Evolutionary conservation across 345 rosid species (phyloP).

Genomic region (Populus deltoides): DNA sequence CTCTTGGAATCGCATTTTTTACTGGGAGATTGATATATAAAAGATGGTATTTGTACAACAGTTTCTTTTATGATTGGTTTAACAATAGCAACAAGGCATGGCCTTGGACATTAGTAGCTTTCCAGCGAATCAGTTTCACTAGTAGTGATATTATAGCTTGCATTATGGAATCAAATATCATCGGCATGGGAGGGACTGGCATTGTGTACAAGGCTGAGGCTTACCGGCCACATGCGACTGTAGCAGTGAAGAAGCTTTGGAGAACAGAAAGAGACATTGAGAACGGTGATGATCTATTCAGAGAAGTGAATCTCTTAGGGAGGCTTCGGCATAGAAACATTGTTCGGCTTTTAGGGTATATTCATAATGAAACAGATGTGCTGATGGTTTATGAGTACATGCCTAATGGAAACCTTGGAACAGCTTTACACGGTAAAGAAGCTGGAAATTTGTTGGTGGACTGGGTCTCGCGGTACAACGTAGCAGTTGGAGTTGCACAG

Average conservation of each 20-base stretch:
- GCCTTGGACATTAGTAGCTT: conserved; percentile 94
- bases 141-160: conserved; percentile 67
- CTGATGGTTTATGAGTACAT: conserved; percentile 86
- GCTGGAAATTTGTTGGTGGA: conserved; percentile 65
- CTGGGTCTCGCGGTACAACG: conserved; percentile 84
- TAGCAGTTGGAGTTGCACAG: conserved; percentile 84
- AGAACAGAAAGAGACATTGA: conserved; percentile 62
- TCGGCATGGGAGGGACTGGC: conserved; percentile 95
- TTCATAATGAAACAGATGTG: conserved; percentile 65
- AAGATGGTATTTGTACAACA: conserved; percentile 49
- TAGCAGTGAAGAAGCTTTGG: conserved; percentile 92
- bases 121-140: conserved; percentile 82
- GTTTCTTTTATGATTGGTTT: conserved; percentile 49
- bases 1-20: conserved; percentile 46
- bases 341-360: conserved; percentile 68
- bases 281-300: conserved; percentile 58
- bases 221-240: conserved; percentile 41
- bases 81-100: conserved; percentile 59
- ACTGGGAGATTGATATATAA: conserved; percentile 43
- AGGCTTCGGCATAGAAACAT: conserved; percentile 87
- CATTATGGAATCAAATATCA: conserved; percentile 71
- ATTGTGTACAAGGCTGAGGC: conserved; percentile 79
- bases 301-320: conserved; percentile 81
- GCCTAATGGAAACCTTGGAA: conserved; percentile 82
- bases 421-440: conserved; percentile 73